Evolutionary conservation across 352 stramenopile genomes (phyloP), one percentile per base, ranked within the genome.

Genomic region (Phytopythium montanum): DNA sequence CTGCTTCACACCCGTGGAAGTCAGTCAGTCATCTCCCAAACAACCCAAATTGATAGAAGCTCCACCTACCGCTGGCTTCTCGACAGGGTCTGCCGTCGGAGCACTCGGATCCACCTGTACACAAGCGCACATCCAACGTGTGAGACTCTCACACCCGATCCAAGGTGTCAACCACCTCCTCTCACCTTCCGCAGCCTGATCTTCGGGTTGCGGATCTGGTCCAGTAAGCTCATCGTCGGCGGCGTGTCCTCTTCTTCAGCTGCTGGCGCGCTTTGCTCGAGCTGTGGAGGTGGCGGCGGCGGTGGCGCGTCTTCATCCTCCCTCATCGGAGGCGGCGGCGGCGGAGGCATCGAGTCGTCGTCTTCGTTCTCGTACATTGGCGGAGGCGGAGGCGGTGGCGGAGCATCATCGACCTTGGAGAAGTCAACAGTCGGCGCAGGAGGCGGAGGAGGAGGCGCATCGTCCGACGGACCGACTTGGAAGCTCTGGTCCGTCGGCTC

Each of bases 401-500:
- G 74, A 16, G 70, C 66, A 38, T 75, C 70, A 19, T 84, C 73
- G 19, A 65, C 61, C 28, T 67, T 77, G 7, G 70, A 72, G 26
- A 89, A 89, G 53, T 89, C 80, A n/a, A 89, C 70, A 6, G 63
- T 71, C 31, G 73, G 79, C 2, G 73, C 69, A 28, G 81, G 76
- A 38, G 85, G 85, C 5, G 85, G 79, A 13, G 85, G 85, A 13
- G 85, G 83, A 4, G 81, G 82, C 10, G 72, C 62, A 13, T 75
- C 73, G 25, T 94, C 83, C n/a, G 82, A 59, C 0, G 83, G 85
- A 9, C 85, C 85, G 33, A 95, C 77, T 29, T 78, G 68, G n/a
- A 78, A 73, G 23, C 62, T 76, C n/a, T 77, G 70, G 25, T 85
- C 65, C 21, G 62, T 61, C 9, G 82, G 84, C 54, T 95, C 82